A percentile compares a stretch with the other conserved stretches of the same genome.
phyloP scores from a whole-genome alignment of 352 stramenopile genomes.

The Phytophthora meadii region DNA sequence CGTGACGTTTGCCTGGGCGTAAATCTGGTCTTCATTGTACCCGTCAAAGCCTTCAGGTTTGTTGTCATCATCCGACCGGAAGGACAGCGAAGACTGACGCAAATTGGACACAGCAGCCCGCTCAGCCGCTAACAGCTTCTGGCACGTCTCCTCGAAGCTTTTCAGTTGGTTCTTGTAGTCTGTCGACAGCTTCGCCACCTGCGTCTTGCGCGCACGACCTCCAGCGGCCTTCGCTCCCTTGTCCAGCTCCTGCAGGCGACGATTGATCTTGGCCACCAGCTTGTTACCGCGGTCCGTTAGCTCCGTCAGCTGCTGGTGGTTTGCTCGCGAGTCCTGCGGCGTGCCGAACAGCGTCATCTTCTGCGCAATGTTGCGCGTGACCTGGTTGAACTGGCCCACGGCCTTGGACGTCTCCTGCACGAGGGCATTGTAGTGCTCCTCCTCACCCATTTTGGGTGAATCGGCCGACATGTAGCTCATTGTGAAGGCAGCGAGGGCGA shows the following conservation, averaged over 20 bases:
- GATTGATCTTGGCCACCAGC: constrained; percentile 64
- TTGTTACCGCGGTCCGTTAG: constrained; percentile 68
- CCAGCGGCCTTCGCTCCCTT: constrained; percentile 38
- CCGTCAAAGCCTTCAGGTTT: constrained; percentile 50
- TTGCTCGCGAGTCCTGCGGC: constrained; percentile 60
- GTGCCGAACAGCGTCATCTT: constrained; percentile 72
- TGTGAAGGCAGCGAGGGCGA: neutral
- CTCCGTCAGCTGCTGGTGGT: constrained; percentile 70
- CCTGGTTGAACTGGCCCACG: constrained; percentile 67
- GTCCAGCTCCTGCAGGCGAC: constrained; percentile 55
- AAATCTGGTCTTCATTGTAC: constrained; percentile 77
- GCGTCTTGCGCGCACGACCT: constrained; percentile 52
- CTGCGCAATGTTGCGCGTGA: constrained; percentile 62
- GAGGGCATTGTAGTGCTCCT: constrained; percentile 59
- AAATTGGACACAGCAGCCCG: constrained; percentile 57
- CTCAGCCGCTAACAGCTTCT: constrained; percentile 55
- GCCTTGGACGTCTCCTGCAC: constrained; percentile 67
- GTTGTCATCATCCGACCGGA: constrained; percentile 49
- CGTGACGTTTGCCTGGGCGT: constrained; percentile 65
- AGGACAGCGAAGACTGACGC: constrained; percentile 56
- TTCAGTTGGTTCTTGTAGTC: constrained; percentile 75
- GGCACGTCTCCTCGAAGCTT: constrained; percentile 64
- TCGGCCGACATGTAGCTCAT: constrained; percentile 62
- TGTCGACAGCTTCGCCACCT: constrained; percentile 60
- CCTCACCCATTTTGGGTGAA: constrained; percentile 56